Conservation (phyloP, 2,329 filamentous ascomycete genomes). For the Xylaria sp. region DNA sequence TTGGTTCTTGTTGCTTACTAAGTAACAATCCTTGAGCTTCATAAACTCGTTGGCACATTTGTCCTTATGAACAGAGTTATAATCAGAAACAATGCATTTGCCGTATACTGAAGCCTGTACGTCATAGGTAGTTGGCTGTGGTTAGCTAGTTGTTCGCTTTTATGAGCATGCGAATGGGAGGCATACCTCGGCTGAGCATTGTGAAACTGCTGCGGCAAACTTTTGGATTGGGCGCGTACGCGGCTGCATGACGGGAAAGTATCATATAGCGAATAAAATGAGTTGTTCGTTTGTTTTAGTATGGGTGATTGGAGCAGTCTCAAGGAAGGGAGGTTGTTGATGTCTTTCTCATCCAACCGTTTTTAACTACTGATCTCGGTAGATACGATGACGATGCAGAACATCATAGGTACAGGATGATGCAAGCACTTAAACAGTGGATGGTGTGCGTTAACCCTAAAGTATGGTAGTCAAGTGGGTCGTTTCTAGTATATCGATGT, state of each 20-base stretch:
- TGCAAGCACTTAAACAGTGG: constrained; percentile 35
- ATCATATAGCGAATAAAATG: constrained; percentile 3
- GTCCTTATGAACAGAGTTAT: constrained; percentile 89
- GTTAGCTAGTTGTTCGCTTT: constrained; percentile 24
- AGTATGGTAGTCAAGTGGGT: constrained; percentile 11
- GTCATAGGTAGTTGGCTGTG: neutral
- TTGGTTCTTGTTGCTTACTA: constrained; percentile 66
- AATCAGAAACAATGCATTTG: constrained; percentile 90
- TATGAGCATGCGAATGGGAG: neutral
- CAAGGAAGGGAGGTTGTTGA: neutral
- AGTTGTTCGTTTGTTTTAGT: neutral
- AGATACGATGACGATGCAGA: neutral
- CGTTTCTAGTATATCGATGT: constrained; percentile 4
- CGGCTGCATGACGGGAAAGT: constrained; percentile 38
- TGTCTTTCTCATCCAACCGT: constrained; percentile 5
- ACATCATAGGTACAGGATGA: constrained; percentile 3
- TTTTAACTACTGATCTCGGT: neutral
- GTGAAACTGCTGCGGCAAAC: constrained; percentile 64
- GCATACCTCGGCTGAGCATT: constrained; percentile 65
- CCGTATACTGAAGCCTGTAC: constrained; percentile 83
- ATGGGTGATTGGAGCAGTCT: neutral
- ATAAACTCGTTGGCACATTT: constrained; percentile 90
- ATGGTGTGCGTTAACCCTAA: neutral
- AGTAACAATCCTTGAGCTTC: constrained; percentile 84
- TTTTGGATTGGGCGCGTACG: constrained; percentile 64